Conservation (phyloP, 2,329 filamentous ascomycete genomes). For the Colletotrichum sp. region DNA sequence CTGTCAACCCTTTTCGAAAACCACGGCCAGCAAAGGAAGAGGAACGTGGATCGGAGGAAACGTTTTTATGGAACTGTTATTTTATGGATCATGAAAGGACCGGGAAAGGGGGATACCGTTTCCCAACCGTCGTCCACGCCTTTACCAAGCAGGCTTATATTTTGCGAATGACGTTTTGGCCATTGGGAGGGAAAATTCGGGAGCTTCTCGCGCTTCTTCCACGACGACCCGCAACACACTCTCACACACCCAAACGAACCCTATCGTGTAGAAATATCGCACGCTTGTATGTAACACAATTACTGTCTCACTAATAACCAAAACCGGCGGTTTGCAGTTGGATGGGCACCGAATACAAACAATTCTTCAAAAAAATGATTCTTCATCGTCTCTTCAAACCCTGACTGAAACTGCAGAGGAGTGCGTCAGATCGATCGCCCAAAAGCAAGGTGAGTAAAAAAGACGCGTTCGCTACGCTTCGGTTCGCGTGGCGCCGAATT, state of each 20-base stretch:
- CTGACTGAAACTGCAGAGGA: neutral
- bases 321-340: slow-evolving; percentile 19
- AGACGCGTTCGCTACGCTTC: neutral
- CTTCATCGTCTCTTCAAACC: neutral
- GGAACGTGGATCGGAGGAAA: slow-evolving; percentile 10
- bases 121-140: neutral
- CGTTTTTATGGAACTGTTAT: slow-evolving; percentile 10
- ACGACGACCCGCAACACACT: neutral
- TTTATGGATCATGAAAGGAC: slow-evolving; percentile 21
- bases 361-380: neutral
- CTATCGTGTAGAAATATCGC: slow-evolving; percentile 18
- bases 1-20: neutral
- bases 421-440: neutral
- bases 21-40: neutral
- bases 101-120: neutral
- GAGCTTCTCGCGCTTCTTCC: neutral
- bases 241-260: neutral
- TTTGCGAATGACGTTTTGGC: neutral
- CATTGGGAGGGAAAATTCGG: neutral
- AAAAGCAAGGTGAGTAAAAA: neutral
- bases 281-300: slow-evolving; percentile 21
- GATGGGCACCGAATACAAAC: slow-evolving; percentile 8
- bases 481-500: neutral
- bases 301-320: slow-evolving; percentile 22
- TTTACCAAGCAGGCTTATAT: slow-evolving; percentile 1